These are phyloP conservation scores for Cercospora nicotianae DNA, from an alignment of 2,329 filamentous ascomycete genomes.

Conservation along the genomic window DNA sequence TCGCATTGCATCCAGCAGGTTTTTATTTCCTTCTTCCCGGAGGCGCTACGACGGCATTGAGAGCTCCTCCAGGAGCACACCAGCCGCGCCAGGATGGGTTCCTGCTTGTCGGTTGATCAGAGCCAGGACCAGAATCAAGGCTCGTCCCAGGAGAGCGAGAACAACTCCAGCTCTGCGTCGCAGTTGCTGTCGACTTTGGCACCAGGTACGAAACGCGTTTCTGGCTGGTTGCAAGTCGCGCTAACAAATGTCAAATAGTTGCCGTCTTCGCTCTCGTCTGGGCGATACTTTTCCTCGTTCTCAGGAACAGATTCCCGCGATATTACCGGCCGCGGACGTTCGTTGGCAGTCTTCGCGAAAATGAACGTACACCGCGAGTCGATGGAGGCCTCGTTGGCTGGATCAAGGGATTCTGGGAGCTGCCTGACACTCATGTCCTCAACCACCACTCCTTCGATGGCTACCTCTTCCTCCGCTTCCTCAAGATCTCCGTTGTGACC, in stretches of 20 bases:
- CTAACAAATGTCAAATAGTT: conserved; percentile 26
- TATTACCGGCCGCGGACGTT: conserved; percentile 49
- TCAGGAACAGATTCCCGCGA: conserved; percentile 46
- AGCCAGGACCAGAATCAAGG: conserved; percentile 34
- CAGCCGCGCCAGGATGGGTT: conserved; percentile 5
- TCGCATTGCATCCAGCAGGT: background rate
- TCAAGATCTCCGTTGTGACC: conserved; percentile 75
- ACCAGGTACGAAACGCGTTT: conserved; percentile 13
- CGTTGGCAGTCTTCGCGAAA: conserved; percentile 44
- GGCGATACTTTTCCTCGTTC: conserved; percentile 42
- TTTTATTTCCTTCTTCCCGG: background rate
- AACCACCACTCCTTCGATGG: conserved; percentile 91
- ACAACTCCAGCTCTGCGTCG: conserved; percentile 34
- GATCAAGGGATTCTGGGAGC: conserved; percentile 51
- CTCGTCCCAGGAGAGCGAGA: conserved; percentile 20
- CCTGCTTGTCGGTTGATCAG: conserved; percentile 12
- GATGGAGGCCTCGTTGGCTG: conserved; percentile 42
- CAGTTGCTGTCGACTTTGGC: conserved; percentile 40
- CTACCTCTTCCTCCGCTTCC: conserved; percentile 84
- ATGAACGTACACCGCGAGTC: conserved; percentile 44
- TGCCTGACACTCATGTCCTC: conserved; percentile 74
- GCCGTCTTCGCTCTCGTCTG: conserved; percentile 39
- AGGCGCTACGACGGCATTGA: conserved; percentile 5
- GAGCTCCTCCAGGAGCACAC: conserved; percentile 9
- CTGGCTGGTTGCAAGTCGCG: background rate